Evolutionary conservation across 768 basidiomycete genomes (phyloP), one percentile per base, ranked within the genome.

Genomic region (Boletus rubescentipes): DNA sequence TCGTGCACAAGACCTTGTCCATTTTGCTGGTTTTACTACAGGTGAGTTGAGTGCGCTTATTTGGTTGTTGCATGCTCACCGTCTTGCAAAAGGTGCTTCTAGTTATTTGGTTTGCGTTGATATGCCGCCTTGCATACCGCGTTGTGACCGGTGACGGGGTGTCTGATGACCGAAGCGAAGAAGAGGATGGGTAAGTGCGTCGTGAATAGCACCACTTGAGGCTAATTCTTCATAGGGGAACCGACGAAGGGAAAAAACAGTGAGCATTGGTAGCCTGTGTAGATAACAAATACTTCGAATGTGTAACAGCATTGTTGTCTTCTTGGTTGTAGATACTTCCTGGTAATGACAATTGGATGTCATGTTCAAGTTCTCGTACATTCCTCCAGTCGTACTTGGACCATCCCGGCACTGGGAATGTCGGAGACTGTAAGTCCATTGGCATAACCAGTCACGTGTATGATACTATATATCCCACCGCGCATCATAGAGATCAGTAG

Each of bases 81-180:
- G 9, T 16, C 20, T 20, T 26, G 35, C 39, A 9, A 56, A 91
- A 26, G 89, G 63, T 83, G 18, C 61, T 92, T n/a, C 89, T 92
- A 67, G 70, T 82, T 16, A 68, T 91, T 23, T 98, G 95, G 95
- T 92, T 92, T 69, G 75, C 76, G 61, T 85, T 89, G 84, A 93
- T 95, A 57, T 83, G 83, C 59, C 80, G 84, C 26, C 79, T 96
- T 20, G 90, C 90, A 15, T 91, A 81, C 71, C 77, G 84, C 29
- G 94, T 94, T 7, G 61, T 94, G 30, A 76, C 72, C 7, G 90
- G 89, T 1, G 73, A 78, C 37, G 87, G 84, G 9, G 93, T 92
- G 2, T 83, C 91, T 29, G 95, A 98, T 58, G 79, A 77, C 20
- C 80, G 94, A 57, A 93, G 91, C 64, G 94, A 97, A 57, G 89